These are phyloP conservation scores for Nyssa sinensis DNA, from an alignment of 148 eudicot species.

Conservation along the genomic window DNA sequence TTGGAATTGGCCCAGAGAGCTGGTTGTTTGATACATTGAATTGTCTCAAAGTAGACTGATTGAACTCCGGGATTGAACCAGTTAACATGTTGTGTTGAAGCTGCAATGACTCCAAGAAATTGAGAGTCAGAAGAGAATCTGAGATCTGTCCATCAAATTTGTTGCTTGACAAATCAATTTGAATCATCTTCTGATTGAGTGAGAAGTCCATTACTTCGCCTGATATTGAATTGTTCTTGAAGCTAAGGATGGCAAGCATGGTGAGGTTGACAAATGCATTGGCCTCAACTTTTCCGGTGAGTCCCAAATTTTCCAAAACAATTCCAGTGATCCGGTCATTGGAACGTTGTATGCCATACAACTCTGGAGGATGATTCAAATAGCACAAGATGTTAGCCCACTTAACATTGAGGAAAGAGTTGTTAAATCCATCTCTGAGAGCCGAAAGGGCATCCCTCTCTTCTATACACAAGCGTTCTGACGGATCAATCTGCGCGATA, in stretches of 20 bases:
- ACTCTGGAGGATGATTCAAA: constrained; percentile 15
- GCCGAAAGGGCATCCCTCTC: constrained; percentile 40
- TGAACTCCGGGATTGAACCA: constrained; percentile 31
- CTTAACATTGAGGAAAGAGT: constrained; percentile 18
- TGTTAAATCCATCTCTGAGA: constrained; percentile 20
- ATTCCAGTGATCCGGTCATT: constrained; percentile 33
- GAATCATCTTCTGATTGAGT: constrained; percentile 17
- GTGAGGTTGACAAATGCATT: constrained; percentile 33
- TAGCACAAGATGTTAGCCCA: constrained; percentile 32
- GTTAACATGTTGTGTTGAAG: constrained; percentile 33
- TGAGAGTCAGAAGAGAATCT: constrained; percentile 21
- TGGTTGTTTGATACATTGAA: constrained; percentile 38
- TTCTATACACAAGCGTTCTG: constrained; percentile 4
- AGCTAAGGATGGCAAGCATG: constrained; percentile 21
- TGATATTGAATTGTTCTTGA: constrained; percentile 33
- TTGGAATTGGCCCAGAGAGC: constrained; percentile 31
- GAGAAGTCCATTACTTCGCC: constrained; percentile 38
- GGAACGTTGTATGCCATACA: constrained; percentile 28
- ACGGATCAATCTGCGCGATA: neutral
- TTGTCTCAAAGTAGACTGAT: constrained; percentile 28
- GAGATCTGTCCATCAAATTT: constrained; percentile 29
- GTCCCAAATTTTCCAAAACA: constrained; percentile 25
- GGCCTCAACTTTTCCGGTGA: constrained; percentile 22
- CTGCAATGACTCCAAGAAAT: constrained; percentile 32
- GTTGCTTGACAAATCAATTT: constrained; percentile 36